Evolutionary conservation across 129 eudicot species (phyloP).

Genomic region (Oenanthe sinensis): DNA sequence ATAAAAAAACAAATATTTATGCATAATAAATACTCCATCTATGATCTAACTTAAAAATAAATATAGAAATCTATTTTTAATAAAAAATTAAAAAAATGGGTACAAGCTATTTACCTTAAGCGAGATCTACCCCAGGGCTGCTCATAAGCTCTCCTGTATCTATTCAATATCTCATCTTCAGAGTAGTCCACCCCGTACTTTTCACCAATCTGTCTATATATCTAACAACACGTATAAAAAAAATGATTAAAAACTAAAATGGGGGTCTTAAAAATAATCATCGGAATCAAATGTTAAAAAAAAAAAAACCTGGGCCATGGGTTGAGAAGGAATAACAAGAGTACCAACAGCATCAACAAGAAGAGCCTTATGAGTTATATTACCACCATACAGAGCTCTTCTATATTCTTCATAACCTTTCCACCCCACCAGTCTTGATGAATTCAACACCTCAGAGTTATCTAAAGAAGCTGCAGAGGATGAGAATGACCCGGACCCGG

Average conservation of each 20-base stretch:
- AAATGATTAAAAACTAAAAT: background rate
- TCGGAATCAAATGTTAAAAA: background rate
- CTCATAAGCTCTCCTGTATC: constrained; percentile 88
- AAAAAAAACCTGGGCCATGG: constrained; percentile 77
- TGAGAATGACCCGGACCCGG: constrained; percentile 14
- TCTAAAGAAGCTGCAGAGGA: constrained; percentile 28
- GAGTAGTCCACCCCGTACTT: constrained; percentile 83
- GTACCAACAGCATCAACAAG: constrained; percentile 99
- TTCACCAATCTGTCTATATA: constrained; percentile 85
- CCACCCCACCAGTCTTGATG: constrained; percentile 37
- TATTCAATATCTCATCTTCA: constrained; percentile 65
- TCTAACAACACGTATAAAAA: constrained; percentile 20
- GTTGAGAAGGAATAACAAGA: constrained; percentile 90
- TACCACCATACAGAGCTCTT: constrained; percentile 73
- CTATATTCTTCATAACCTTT: constrained; percentile 75
- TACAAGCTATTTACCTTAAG: constrained; percentile 52
- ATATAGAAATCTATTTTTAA: background rate
- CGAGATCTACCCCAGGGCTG: constrained; percentile 98
- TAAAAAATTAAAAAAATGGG: too few relatives aligned
- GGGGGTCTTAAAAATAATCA: background rate
- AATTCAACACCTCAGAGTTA: constrained; percentile 20
- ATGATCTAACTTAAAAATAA: background rate
- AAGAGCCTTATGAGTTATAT: constrained; percentile 77
- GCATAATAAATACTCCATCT: background rate
- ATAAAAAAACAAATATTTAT: background rate